phyloP scores from a whole-genome alignment of 495 filamentous ascomycete genomes.

The Ramalina intermedia region DNA sequence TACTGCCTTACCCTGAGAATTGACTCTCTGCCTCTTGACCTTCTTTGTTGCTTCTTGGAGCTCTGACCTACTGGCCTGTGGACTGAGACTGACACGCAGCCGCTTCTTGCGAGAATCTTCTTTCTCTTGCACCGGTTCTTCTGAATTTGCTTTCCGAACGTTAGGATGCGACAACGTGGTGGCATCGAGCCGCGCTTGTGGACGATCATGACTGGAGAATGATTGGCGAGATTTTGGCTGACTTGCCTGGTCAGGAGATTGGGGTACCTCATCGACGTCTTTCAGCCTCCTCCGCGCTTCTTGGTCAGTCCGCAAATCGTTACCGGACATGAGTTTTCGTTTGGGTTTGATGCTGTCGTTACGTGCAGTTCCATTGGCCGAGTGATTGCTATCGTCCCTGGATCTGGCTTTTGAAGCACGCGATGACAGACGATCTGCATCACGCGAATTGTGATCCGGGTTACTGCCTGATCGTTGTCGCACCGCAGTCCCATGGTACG shows the following conservation, averaged over 20 bases:
- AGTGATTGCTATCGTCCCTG: slow-evolving; percentile 26
- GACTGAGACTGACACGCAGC: slow-evolving; percentile 50
- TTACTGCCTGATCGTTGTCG: slow-evolving; percentile 32
- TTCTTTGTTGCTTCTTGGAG: slow-evolving; percentile 30
- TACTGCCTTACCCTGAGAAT: slow-evolving; percentile 18
- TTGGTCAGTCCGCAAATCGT: slow-evolving; percentile 40
- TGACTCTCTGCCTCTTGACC: slow-evolving; percentile 34
- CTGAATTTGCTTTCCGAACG: slow-evolving; percentile 3
- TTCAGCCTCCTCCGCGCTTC: slow-evolving; percentile 27
- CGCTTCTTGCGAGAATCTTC: slow-evolving; percentile 44
- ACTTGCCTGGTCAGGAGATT: not conserved
- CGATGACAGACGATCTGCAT: slow-evolving; percentile 39
- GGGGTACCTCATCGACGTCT: slow-evolving; percentile 19
- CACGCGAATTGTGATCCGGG: slow-evolving; percentile 29
- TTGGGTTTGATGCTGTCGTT: slow-evolving; percentile 40
- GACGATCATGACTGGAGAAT: slow-evolving; percentile 8
- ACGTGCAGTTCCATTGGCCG: slow-evolving; percentile 33
- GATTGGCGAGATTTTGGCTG: slow-evolving; percentile 15
- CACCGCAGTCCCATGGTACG: slow-evolving; percentile 24
- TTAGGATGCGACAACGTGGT: slow-evolving; percentile 1
- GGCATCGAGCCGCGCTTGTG: slow-evolving; percentile 6
- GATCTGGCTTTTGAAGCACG: slow-evolving; percentile 27
- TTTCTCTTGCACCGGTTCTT: slow-evolving; percentile 3
- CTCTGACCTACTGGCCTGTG: slow-evolving; percentile 42
- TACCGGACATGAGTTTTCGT: slow-evolving; percentile 44